A percentile compares a stretch with the other conserved stretches of the same genome.
phyloP scores from a whole-genome alignment of 192 early-diverging fungal species.

The Coemansia sp. region DNA sequence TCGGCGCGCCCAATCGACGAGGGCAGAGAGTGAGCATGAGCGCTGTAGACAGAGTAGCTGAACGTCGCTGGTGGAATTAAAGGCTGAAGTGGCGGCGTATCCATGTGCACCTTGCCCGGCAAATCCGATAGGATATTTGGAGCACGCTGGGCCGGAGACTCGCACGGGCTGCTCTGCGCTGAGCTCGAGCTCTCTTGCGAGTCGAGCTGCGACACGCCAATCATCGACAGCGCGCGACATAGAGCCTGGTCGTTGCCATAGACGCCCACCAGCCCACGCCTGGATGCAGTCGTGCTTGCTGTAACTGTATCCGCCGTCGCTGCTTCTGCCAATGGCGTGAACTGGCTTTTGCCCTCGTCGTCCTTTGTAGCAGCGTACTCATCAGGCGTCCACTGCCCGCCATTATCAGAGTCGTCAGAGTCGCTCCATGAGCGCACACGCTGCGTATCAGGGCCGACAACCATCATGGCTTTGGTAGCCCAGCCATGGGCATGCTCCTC shows the following conservation, averaged over 20 bases:
- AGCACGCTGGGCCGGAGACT: background rate
- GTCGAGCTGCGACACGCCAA: conserved; percentile 40
- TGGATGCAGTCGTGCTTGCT: background rate
- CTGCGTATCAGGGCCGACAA: background rate
- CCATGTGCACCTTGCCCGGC: background rate
- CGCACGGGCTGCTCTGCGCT: background rate
- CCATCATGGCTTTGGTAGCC: conserved; percentile 27
- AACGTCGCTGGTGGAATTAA: background rate
- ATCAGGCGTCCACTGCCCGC: background rate
- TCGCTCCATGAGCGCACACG: conserved; percentile 28
- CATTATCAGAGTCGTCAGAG: background rate
- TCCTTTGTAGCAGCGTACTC: background rate
- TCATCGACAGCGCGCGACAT: conserved; percentile 51
- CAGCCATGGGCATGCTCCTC: conserved; percentile 21
- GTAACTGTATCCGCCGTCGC: background rate
- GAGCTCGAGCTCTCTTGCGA: conserved; percentile 24
- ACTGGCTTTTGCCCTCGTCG: background rate
- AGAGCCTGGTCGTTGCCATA: conserved; percentile 30
- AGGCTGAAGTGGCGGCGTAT: background rate
- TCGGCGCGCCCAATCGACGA: conserved; percentile 9
- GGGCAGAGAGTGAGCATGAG: conserved; percentile 8
- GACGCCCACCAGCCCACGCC: background rate
- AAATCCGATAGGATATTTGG: background rate
- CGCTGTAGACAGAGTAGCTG: conserved; percentile 24
- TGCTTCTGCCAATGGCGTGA: background rate